These are phyloP conservation scores for Moricandia arvensis DNA, from an alignment of 345 rosid species.

Conservation along the genomic window DNA sequence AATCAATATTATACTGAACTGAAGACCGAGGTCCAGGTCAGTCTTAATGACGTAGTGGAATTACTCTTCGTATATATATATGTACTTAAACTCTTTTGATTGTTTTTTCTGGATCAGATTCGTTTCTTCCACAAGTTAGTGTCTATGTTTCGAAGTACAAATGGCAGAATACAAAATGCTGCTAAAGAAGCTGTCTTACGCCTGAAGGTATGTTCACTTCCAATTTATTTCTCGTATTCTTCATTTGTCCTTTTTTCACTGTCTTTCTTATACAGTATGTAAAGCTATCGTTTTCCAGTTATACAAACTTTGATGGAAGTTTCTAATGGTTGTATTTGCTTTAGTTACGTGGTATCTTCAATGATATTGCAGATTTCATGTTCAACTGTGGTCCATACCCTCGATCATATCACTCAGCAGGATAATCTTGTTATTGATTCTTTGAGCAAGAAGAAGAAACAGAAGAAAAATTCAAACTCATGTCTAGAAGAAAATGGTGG, in stretches of 20 bases:
- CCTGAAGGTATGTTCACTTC: conserved; percentile 53
- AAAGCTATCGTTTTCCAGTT: conserved; percentile 2
- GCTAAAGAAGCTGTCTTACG: conserved; percentile 70
- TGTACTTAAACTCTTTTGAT: neutral
- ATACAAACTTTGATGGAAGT: neutral
- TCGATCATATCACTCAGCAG: conserved; percentile 46
- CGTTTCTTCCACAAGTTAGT: conserved; percentile 42
- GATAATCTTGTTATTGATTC: conserved; percentile 38
- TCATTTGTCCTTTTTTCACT: neutral
- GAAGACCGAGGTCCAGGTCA: conserved; percentile 68
- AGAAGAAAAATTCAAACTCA: conserved; percentile 45
- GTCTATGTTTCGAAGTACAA: conserved; percentile 47
- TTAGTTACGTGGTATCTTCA: neutral
- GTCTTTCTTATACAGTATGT: neutral
- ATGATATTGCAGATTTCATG: conserved; percentile 57
- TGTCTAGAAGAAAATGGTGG: conserved; percentile 33
- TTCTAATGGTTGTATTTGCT: conserved; percentile 1
- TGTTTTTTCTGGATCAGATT: conserved; percentile 50
- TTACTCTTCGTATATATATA: neutral
- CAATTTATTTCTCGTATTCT: conserved; percentile 1
- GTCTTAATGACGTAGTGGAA: conserved; percentile 19
- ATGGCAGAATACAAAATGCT: conserved; percentile 62
- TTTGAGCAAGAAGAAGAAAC: conserved; percentile 62
- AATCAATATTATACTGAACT: conserved; percentile 47
- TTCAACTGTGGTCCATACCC: conserved; percentile 41